These are phyloP conservation scores for Bromus sterilis DNA, from an alignment of 176 grass and related monocot genomes.

Conservation along the genomic window DNA sequence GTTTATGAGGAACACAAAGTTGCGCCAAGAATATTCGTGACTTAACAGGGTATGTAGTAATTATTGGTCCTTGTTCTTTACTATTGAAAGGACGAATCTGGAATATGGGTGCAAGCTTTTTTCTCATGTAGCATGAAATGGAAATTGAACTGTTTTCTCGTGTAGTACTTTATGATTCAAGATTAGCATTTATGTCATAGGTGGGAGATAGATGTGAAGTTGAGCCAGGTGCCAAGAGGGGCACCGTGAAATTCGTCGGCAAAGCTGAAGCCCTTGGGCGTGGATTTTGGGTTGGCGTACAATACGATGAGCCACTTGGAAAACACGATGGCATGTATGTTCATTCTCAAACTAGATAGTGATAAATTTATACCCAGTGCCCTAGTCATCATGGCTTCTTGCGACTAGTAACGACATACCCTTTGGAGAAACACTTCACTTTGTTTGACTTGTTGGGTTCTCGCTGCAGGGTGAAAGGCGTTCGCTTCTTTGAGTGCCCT, in stretches of 20 bases:
- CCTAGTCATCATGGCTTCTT: neutral
- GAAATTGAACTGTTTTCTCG: neutral
- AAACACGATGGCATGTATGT: conserved; percentile 96
- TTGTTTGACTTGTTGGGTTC: neutral
- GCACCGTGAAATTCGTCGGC: conserved; percentile 76
- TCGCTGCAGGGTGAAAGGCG: conserved; percentile 81
- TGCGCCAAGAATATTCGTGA: neutral
- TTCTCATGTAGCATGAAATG: neutral
- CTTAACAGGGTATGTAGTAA: neutral
- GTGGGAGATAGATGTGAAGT: conserved; percentile 92
- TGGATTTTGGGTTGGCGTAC: conserved; percentile 88
- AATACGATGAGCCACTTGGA: conserved; percentile 93
- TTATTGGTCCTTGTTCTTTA: neutral
- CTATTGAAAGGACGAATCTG: neutral
- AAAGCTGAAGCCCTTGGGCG: conserved; percentile 67
- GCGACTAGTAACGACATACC: neutral
- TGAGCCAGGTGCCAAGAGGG: conserved; percentile 85
- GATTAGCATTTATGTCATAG: conserved; percentile 25
- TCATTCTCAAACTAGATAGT: neutral
- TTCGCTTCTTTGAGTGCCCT: conserved; percentile 68
- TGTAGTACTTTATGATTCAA: neutral
- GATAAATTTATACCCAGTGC: neutral
- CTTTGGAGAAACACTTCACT: neutral
- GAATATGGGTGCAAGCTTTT: neutral
- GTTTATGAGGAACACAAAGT: neutral